Evolutionary conservation across 345 rosid species (phyloP).

Genomic region (Eucalyptus polyanthemos): DNA sequence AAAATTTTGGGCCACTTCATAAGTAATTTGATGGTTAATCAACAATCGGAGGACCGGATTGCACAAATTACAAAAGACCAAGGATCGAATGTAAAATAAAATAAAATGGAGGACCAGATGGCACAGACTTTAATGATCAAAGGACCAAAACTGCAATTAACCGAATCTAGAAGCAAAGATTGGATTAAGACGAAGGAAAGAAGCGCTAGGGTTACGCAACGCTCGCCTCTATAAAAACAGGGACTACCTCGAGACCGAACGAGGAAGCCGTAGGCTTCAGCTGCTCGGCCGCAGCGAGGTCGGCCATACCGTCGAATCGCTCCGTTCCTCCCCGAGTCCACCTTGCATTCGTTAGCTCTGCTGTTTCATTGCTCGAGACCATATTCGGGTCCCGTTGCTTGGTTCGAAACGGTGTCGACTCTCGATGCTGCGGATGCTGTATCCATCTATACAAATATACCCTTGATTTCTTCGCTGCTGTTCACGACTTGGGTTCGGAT

Average conservation of each 20-base stretch:
- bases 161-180: not conserved
- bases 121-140: not conserved
- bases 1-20: not conserved
- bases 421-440: not conserved
- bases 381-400: not conserved
- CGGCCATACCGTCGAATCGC: not conserved
- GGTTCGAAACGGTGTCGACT: not conserved
- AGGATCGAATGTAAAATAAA: not conserved
- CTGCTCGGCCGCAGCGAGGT: not conserved
- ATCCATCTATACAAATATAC: not conserved
- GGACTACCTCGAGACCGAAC: not conserved
- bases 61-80: not conserved
- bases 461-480: not conserved
- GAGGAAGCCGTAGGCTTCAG: not conserved
- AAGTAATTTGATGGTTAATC: not conserved
- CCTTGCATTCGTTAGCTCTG: not conserved
- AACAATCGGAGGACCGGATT: not conserved
- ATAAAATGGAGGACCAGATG: not conserved
- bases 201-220: not conserved
- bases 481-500: not conserved
- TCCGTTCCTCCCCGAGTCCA: not conserved
- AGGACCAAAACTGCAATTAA: not conserved
- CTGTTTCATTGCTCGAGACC: not conserved
- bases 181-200: accelerated
- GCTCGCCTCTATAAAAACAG: not conserved